phyloP scores from a whole-genome alignment of 2,329 filamentous ascomycete species.

The Trichothecium roseum region DNA sequence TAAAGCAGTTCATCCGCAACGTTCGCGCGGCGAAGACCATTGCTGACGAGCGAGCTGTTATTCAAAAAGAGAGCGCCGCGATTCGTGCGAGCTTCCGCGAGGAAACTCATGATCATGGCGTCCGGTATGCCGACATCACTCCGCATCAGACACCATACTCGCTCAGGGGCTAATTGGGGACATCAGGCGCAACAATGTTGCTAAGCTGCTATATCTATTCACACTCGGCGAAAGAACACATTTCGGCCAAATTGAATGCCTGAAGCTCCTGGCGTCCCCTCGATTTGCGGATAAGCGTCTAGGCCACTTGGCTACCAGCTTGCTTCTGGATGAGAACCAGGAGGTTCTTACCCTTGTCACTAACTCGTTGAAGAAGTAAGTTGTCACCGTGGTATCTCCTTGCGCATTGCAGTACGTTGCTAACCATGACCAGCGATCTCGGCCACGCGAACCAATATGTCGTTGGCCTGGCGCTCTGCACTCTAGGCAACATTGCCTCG shows the following conservation, averaged over 20 bases:
- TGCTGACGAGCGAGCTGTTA: slow-evolving; percentile 94
- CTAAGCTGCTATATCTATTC: slow-evolving; percentile 95
- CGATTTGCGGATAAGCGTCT: slow-evolving; percentile 96
- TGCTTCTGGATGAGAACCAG: slow-evolving; percentile 95
- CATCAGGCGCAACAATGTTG: slow-evolving; percentile 92
- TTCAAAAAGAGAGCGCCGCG: slow-evolving; percentile 96
- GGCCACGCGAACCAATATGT: slow-evolving; percentile 98
- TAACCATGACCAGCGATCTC: slow-evolving; percentile 56
- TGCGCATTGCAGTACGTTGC: slow-evolving; percentile 8
- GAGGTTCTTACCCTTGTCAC: slow-evolving; percentile 95
- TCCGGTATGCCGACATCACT: slow-evolving; percentile 53
- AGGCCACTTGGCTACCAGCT: slow-evolving; percentile 91
- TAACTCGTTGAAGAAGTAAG: slow-evolving; percentile 93
- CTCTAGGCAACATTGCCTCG: slow-evolving; percentile 93
- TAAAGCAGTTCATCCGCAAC: slow-evolving; percentile 99
- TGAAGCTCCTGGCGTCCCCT: slow-evolving; percentile 92
- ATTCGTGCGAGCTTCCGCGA: slow-evolving; percentile 97
- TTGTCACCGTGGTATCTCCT: slow-evolving; percentile 3
- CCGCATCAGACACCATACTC: slow-evolving; percentile 4
- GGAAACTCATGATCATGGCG: slow-evolving; percentile 83
- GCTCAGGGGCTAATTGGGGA: background rate
- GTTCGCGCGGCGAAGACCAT: slow-evolving; percentile 98
- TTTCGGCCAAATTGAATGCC: slow-evolving; percentile 98
- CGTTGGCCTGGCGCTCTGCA: slow-evolving; percentile 90
- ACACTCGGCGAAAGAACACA: slow-evolving; percentile 95